A percentile compares a stretch with the other conserved stretches of the same genome.
Evolutionary conservation across 2,329 filamentous ascomycete species (phyloP).

Genomic region (Pyrenophora seminiperda): DNA sequence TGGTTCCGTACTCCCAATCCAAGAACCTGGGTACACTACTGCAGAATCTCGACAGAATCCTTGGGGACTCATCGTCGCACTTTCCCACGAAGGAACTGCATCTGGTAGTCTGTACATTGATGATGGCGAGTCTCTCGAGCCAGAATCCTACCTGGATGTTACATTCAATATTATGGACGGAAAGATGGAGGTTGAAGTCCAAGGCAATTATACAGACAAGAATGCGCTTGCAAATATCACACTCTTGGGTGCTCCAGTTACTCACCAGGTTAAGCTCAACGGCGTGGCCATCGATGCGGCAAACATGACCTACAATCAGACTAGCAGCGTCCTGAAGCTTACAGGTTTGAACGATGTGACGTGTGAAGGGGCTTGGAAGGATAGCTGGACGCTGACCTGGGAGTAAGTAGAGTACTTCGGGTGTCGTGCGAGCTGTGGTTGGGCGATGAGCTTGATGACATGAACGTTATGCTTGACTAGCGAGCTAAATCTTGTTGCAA

Average conservation of each 20-base stretch:
- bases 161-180: constrained; percentile 53
- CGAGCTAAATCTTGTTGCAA: neutral
- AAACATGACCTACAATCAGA: constrained; percentile 57
- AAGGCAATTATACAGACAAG: constrained; percentile 61
- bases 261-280: constrained; percentile 55
- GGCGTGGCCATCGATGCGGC: constrained; percentile 50
- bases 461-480: neutral
- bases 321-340: constrained; percentile 57
- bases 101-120: constrained; percentile 71
- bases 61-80: constrained; percentile 70
- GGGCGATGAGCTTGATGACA: too few relatives aligned
- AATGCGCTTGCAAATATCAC: constrained; percentile 68
- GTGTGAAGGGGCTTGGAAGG: constrained; percentile 61
- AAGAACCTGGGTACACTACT: constrained; percentile 72
- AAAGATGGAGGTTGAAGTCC: constrained; percentile 55
- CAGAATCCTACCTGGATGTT: constrained; percentile 61
- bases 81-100: constrained; percentile 61
- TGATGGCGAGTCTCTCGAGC: constrained; percentile 71
- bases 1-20: constrained; percentile 68
- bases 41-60: constrained; percentile 64
- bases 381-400: constrained; percentile 65
- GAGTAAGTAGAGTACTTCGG: constrained; percentile 35
- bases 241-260: constrained; percentile 60
- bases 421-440: too few relatives aligned
- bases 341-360: constrained; percentile 58